Base-by-base conservation (phyloP, 2,329 filamentous ascomycete species). In the Coleophoma crateriformis region DNA sequence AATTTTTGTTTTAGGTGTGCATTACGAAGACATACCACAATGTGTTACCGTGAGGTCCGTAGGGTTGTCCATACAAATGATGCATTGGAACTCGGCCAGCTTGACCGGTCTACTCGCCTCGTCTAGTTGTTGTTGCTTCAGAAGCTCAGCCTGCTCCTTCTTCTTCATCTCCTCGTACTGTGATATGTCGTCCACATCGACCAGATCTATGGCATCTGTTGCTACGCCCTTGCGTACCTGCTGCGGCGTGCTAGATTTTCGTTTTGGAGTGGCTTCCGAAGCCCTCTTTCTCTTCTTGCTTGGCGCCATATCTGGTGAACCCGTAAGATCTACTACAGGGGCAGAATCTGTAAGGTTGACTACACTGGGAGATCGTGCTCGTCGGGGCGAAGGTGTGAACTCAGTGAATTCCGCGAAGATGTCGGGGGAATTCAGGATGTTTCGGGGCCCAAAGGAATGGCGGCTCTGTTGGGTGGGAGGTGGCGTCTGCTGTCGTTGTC, bases 31-130 rank as follows among this genome's bases (percentile, higher is more conserved):
- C 79, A 55, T 78, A 85, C 82, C 82, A 64, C 82, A 86, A 64
- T 84, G 79, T 3, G 82, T 86, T 42, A 84, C 76, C 1, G 80
- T 84, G 52, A 86, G 59, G 27, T 72, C 69, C 2, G 73, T 76
- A 22, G 72, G 76, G 53, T 80, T 72, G 52, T 85, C 82, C 79
- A 85, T 82, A 65, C 82, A 86, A 50, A 86, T 85, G 40, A 82
- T 79, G 54, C 82, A 86, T 64, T 85, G 79, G 44, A 84, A 82
- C 4, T 71, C 69, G 41, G 73, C 70, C 14, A 86, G 64, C 62
- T 78, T 59, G 72, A 64, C 46, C 66, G 71, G 60, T 40, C 74
- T 77, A 46, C 78, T 75, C 45, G 71, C 68, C 48, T 73, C 68
- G 11, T 71, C 71, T 52, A 70, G 68, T 51, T 68, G 65, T n/a